Conservation (phyloP, 805 yeast genomes). For the Ogataea allantospora region DNA sequence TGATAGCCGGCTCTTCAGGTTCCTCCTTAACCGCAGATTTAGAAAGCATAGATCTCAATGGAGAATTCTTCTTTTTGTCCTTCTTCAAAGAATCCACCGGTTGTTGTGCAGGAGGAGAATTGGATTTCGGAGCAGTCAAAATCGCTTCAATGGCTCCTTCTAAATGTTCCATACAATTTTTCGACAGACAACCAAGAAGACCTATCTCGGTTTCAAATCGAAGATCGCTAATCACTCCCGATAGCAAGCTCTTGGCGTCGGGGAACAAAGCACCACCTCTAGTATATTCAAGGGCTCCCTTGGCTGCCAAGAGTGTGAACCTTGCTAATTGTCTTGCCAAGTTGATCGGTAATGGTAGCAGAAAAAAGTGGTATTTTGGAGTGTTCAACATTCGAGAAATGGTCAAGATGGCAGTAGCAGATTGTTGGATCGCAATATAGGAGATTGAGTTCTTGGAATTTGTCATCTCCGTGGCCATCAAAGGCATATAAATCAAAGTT, state of each 20-base stretch:
- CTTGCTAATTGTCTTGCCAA: slow-evolving; percentile 61
- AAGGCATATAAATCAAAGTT: slow-evolving; percentile 62
- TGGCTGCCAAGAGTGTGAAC: slow-evolving; percentile 62
- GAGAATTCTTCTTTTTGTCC: slow-evolving; percentile 23
- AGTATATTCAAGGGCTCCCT: slow-evolving; percentile 77
- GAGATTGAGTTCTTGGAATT: slow-evolving; percentile 49
- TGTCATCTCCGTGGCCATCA: slow-evolving; percentile 45
- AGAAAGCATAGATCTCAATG: slow-evolving; percentile 20
- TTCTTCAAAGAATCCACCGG: slow-evolving; percentile 21
- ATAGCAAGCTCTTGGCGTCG: slow-evolving; percentile 59
- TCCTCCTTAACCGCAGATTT: slow-evolving; percentile 16
- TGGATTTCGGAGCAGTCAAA: slow-evolving; percentile 49
- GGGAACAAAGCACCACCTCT: slow-evolving; percentile 79
- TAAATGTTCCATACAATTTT: slow-evolving; percentile 51
- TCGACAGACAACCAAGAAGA: slow-evolving; percentile 60
- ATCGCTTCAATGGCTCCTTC: slow-evolving; percentile 62
- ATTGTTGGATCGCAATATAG: slow-evolving; percentile 65
- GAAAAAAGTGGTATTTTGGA: slow-evolving; percentile 37
- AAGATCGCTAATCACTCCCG: slow-evolving; percentile 48
- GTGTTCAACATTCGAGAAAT: slow-evolving; percentile 42
- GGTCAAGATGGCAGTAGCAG: slow-evolving; percentile 58
- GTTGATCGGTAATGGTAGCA: slow-evolving; percentile 64
- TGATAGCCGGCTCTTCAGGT: slow-evolving; percentile 30
- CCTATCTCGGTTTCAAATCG: slow-evolving; percentile 50
- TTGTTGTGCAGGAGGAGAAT: slow-evolving; percentile 12